A percentile compares a stretch with the other conserved stretches of the same genome.
phyloP scores from a whole-genome alignment of 441 rosid genomes.

The Corymbia calophylla region DNA sequence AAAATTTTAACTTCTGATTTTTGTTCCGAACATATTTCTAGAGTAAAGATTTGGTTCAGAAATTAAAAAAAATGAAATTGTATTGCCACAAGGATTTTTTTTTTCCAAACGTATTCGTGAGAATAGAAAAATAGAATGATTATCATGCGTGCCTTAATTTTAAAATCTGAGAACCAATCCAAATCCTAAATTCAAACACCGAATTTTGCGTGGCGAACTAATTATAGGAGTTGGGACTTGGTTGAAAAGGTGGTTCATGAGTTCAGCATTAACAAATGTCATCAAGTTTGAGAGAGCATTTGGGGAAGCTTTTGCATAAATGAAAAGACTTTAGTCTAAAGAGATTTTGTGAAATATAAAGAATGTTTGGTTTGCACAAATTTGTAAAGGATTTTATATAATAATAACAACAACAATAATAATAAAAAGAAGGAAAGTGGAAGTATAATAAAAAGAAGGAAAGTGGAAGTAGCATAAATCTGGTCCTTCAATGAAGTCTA shows the following conservation, averaged over 20 bases:
- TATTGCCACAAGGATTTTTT: no score
- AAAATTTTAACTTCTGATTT: no score
- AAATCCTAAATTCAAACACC: background rate
- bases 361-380: background rate
- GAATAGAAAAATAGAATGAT: no score
- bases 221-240: background rate
- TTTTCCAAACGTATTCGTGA: no score
- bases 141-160: no score
- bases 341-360: background rate
- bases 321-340: background rate
- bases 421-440: background rate
- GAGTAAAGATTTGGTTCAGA: no score
- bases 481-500: background rate
- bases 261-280: background rate
- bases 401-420: no score
- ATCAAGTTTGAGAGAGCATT: background rate
- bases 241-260: background rate
- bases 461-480: background rate
- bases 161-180: no score
- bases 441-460: background rate
- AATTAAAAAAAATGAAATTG: no score
- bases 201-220: background rate
- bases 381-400: background rate
- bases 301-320: background rate
- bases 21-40: no score